Base-by-base conservation (phyloP, 2,329 filamentous ascomycete species). In the Fusarium tricinctum region DNA sequence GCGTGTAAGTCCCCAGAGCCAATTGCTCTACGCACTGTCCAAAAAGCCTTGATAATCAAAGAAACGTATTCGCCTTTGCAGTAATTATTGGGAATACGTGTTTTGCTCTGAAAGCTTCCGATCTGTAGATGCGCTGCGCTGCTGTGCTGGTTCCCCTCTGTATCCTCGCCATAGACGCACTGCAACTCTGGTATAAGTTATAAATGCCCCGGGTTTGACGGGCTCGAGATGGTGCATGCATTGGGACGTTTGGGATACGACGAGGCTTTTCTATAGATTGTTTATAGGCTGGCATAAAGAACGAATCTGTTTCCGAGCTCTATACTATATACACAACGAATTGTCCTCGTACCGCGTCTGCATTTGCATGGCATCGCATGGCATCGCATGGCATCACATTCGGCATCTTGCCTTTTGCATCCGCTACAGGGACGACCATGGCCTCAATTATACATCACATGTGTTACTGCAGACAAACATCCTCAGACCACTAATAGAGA, bases 281-380 rank as follows among this genome's bases (percentile, higher is more conserved):
- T 48, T 43, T 42, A 49, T 53, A 65, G 40, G 40, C 15, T 32
- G 23, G 51, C 12, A 32, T 39, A 63, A 49, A 58, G 57, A 57
- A 63, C 15, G 32, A 26, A 44, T 8, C 23, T 48, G 20, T 38
- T 48, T 48, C 39, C 43, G 17, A 54, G 30, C 30, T 19, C 33
- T 20, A 30, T 43, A 56, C 22, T 30, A 30, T 26, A 19, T 30
- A 20, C n/a, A 19, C 32, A 38, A n/a, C 56, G 35, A 59, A 59
- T 47, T 64, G 42, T 59, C 62, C 59, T 64, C 60, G 54, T 40
- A 57, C 65, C 59, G 60, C 60, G 55, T 66, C 60, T 68, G 59
- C 64, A 67, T 43, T 48, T 13, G 32, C 50, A 43, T 43, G 6
- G 46, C 62, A 67, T 40, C 2, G 20, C 63, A 58, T 53, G 2